phyloP scores from a whole-genome alignment of 768 basidiomycete species.

The Trametes gibbosa region DNA sequence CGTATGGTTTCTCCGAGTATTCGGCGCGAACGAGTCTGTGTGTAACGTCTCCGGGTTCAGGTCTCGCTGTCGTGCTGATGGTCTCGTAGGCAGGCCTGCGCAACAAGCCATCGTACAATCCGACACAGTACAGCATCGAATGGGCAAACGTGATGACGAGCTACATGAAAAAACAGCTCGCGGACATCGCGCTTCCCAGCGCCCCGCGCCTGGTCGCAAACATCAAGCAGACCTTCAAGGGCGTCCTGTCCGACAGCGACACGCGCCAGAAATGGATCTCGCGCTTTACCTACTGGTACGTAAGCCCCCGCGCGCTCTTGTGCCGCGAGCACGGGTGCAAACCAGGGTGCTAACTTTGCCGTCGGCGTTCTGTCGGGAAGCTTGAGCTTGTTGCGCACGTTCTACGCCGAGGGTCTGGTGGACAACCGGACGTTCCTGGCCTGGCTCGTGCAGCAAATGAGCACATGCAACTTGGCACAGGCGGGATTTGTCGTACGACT shows the following conservation, averaged over 20 bases:
- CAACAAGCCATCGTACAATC: conserved; percentile 78
- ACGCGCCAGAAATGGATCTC: conserved; percentile 74
- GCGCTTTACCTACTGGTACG: conserved; percentile 74
- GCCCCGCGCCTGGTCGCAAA: conserved; percentile 73
- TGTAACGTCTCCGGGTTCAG: conserved; percentile 5
- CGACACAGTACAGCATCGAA: conserved; percentile 79
- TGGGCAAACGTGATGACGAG: conserved; percentile 81
- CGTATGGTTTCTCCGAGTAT: conserved; percentile 84
- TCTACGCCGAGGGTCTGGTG: conserved; percentile 78
- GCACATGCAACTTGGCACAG: conserved; percentile 78
- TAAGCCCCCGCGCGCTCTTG: neutral
- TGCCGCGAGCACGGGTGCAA: neutral
- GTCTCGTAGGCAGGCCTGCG: conserved; percentile 60
- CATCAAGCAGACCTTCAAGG: conserved; percentile 83
- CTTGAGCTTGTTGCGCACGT: conserved; percentile 66
- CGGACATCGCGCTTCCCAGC: conserved; percentile 76
- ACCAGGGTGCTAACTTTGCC: conserved; percentile 6
- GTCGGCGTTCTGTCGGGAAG: conserved; percentile 34
- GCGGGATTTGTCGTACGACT: conserved; percentile 71
- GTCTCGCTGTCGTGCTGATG: neutral
- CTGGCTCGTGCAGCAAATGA: conserved; percentile 79
- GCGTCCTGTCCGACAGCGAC: conserved; percentile 70
- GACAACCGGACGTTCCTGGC: conserved; percentile 73
- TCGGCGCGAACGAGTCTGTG: conserved; percentile 87
- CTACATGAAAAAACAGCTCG: conserved; percentile 80